Conservation (phyloP, 2,329 filamentous ascomycete genomes). For the Monosporascus sp. region DNA sequence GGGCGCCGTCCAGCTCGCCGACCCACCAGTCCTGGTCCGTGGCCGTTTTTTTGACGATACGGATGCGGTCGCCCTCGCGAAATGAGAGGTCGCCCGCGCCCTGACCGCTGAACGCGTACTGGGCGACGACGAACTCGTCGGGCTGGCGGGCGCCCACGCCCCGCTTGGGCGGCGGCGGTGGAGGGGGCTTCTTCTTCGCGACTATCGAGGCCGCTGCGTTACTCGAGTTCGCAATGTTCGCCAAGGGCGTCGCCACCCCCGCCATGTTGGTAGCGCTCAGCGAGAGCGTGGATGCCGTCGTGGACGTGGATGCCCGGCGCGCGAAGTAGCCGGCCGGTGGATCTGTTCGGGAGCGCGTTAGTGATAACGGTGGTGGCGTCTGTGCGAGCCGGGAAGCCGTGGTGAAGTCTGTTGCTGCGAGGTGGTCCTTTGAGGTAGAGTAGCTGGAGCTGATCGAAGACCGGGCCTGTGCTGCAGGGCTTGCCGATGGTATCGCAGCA, state of each 20-base stretch:
- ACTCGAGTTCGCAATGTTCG: not conserved
- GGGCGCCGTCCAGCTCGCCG: slow-evolving; percentile 63
- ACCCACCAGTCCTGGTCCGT: slow-evolving; percentile 87
- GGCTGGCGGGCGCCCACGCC: slow-evolving; percentile 37
- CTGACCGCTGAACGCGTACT: slow-evolving; percentile 71
- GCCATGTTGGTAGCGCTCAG: not conserved
- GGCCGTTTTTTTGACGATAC: slow-evolving; percentile 70
- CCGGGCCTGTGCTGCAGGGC: slow-evolving; percentile 14
- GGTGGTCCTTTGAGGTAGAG: slow-evolving; percentile 15
- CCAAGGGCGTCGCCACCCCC: not conserved
- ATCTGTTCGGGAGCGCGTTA: slow-evolving; percentile 22
- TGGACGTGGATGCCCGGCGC: slow-evolving; percentile 20
- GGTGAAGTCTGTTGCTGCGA: slow-evolving; percentile 40
- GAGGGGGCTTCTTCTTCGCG: slow-evolving; percentile 69
- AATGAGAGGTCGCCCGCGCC: slow-evolving; percentile 67
- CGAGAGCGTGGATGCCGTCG: slow-evolving; percentile 20
- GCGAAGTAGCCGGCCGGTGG: slow-evolving; percentile 28
- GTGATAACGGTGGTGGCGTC: slow-evolving; percentile 21
- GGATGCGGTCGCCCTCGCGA: slow-evolving; percentile 70
- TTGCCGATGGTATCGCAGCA: slow-evolving; percentile 29
- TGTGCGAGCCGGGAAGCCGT: slow-evolving; percentile 37
- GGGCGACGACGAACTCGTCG: slow-evolving; percentile 60
- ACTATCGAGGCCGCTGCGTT: slow-evolving; percentile 19
- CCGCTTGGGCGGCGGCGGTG: slow-evolving; percentile 63
- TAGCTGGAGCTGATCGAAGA: slow-evolving; percentile 21